Conservation (phyloP, 2,329 filamentous ascomycete genomes). For the Aspergillus ustus region DNA sequence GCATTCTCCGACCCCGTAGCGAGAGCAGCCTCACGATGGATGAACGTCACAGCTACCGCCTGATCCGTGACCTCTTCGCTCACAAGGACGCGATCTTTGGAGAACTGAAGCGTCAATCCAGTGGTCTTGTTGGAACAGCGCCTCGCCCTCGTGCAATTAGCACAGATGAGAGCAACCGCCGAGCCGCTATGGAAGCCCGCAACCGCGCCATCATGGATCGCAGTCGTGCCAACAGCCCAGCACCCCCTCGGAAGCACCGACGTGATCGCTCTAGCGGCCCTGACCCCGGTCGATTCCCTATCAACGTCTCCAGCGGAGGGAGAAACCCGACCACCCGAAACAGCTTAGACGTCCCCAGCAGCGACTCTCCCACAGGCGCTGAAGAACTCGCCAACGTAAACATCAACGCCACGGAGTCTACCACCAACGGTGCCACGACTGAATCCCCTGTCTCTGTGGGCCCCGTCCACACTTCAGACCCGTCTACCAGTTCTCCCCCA, state of each 20-base stretch:
- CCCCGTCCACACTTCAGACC: slow-evolving; percentile 32
- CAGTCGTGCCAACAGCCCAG: slow-evolving; percentile 74
- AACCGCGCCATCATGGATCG: slow-evolving; percentile 76
- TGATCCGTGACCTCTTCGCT: slow-evolving; percentile 88
- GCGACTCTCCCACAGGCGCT: slow-evolving; percentile 48
- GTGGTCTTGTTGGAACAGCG: slow-evolving; percentile 56
- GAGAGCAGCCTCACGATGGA: slow-evolving; percentile 94
- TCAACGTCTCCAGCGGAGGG: slow-evolving; percentile 66
- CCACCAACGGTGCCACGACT: slow-evolving; percentile 49
- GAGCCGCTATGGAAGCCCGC: slow-evolving; percentile 91
- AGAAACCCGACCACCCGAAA: slow-evolving; percentile 58
- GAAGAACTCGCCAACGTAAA: slow-evolving; percentile 36
- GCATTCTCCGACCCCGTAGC: slow-evolving; percentile 81
- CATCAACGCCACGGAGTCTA: slow-evolving; percentile 33
- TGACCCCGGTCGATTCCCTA: slow-evolving; percentile 84
- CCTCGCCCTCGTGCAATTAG: slow-evolving; percentile 82
- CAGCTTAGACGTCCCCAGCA: slow-evolving; percentile 80
- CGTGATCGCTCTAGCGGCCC: slow-evolving; percentile 76
- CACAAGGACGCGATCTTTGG: slow-evolving; percentile 96
- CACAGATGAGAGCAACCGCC: slow-evolving; percentile 93
- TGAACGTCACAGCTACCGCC: slow-evolving; percentile 87
- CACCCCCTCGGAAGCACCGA: slow-evolving; percentile 61
- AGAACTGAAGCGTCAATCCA: slow-evolving; percentile 79
- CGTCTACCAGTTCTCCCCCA: slow-evolving; percentile 36
- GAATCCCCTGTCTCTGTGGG: slow-evolving; percentile 34